Conservation (phyloP, 106 monocot genomes). For the Dactylorhiza incarnata region DNA sequence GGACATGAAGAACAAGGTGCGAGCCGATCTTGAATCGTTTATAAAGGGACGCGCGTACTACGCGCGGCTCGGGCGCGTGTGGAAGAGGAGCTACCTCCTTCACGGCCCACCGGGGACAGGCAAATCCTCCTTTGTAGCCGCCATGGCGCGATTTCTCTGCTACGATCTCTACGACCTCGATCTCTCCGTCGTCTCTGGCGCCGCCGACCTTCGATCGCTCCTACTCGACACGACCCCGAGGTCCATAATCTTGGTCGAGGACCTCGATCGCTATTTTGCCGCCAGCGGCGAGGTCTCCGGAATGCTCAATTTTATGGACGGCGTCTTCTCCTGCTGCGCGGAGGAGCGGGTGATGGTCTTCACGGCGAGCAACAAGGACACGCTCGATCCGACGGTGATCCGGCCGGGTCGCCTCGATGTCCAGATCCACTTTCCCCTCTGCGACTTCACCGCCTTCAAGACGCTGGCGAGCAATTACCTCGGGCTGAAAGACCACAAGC, state of each 20-base stretch:
- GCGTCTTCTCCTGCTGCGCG: slow-evolving; percentile 42
- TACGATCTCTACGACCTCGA: slow-evolving; percentile 39
- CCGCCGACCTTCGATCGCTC: slow-evolving; percentile 38
- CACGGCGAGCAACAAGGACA: slow-evolving; percentile 30
- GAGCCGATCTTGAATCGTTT: slow-evolving; percentile 30
- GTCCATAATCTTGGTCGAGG: slow-evolving; percentile 45
- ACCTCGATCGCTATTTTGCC: slow-evolving; percentile 38
- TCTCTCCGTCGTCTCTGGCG: slow-evolving; percentile 38
- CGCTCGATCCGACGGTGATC: slow-evolving; percentile 39
- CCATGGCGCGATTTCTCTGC: slow-evolving; percentile 48
- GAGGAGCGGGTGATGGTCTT: slow-evolving; percentile 46
- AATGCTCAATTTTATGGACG: slow-evolving; percentile 42
- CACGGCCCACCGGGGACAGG: slow-evolving; percentile 54
- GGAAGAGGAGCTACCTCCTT: slow-evolving; percentile 35
- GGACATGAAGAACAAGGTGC: slow-evolving; percentile 4
- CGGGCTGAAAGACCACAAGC: slow-evolving; percentile 20
- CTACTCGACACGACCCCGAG: slow-evolving; percentile 32
- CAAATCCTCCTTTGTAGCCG: slow-evolving; percentile 49
- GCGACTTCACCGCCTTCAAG: slow-evolving; percentile 34
- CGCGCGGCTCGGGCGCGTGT: slow-evolving; percentile 31
- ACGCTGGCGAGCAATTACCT: slow-evolving; percentile 56
- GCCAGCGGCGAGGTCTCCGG: slow-evolving; percentile 29
- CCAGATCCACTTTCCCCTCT: slow-evolving; percentile 58
- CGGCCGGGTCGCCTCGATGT: slow-evolving; percentile 51
- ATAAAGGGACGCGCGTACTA: slow-evolving; percentile 26